Percentiles rank a stretch among this genome's conserved stretches.
Evolutionary conservation across 768 basidiomycete species (phyloP).

Genomic region (Suillus paluster): DNA sequence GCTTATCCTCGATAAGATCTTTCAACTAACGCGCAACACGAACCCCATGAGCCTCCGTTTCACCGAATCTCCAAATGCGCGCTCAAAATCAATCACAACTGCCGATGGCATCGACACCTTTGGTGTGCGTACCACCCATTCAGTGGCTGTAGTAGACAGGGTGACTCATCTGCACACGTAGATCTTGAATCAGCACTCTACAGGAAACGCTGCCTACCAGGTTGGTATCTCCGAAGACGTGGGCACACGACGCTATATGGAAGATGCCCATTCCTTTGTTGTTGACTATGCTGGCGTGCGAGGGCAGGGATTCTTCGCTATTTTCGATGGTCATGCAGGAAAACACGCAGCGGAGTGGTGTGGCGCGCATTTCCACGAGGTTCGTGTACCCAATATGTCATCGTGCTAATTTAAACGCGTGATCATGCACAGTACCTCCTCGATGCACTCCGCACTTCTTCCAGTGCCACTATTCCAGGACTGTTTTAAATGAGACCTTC

Average conservation of each 20-base stretch:
- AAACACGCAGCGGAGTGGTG: constrained; percentile 99
- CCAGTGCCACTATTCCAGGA: constrained; percentile 75
- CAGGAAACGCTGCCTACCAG: constrained; percentile 64
- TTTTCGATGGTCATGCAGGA: constrained; percentile 98
- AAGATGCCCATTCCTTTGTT: constrained; percentile 95
- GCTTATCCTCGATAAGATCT: not conserved
- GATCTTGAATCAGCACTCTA: constrained; percentile 64
- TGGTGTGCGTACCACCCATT: constrained; percentile 56
- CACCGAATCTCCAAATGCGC: constrained; percentile 73
- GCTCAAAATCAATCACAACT: constrained; percentile 81
- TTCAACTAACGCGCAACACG: not conserved
- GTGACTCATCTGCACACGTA: constrained; percentile 9
- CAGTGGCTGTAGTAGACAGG: not conserved
- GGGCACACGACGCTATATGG: constrained; percentile 92
- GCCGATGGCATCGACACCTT: constrained; percentile 74
- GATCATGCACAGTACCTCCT: constrained; percentile 58
- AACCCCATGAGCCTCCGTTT: constrained; percentile 34
- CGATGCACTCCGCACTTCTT: constrained; percentile 63
- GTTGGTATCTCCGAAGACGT: constrained; percentile 80
- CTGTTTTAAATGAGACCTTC: constrained; percentile 90
- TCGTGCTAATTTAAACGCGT: not conserved
- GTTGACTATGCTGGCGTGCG: constrained; percentile 90
- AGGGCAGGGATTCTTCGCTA: constrained; percentile 97
- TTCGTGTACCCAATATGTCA: constrained; percentile 27
- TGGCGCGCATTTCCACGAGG: constrained; percentile 94